phyloP scores from a whole-genome alignment of 768 basidiomycete genomes.

The Russula compacta region DNA sequence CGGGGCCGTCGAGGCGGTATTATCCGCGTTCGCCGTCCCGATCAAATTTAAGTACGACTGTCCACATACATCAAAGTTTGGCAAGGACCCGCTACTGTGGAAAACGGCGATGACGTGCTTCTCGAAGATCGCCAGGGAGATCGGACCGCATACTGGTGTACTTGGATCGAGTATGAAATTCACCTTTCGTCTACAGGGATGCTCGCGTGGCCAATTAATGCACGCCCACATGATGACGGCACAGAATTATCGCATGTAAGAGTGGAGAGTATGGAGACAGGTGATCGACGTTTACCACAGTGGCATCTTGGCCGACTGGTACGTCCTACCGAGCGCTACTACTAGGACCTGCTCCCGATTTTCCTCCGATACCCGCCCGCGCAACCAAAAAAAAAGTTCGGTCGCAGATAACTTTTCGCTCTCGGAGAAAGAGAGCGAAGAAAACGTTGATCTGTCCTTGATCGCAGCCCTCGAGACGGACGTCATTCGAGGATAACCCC shows the following conservation, averaged over 20 bases:
- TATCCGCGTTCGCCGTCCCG: conserved; percentile 81
- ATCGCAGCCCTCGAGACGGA: conserved; percentile 72
- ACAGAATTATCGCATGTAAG: conserved; percentile 52
- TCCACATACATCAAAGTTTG: conserved; percentile 79
- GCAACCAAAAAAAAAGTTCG: conserved; percentile 38
- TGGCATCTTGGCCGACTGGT: conserved; percentile 82
- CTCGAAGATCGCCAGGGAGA: conserved; percentile 63
- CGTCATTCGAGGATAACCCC: conserved; percentile 35
- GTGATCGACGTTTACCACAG: conserved; percentile 74
- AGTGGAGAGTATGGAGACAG: conserved; percentile 79
- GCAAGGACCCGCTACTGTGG: conserved; percentile 85
- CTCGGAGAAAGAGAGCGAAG: conserved; percentile 64
- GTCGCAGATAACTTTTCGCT: conserved; percentile 46
- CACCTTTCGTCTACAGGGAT: conserved; percentile 14
- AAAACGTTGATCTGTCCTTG: conserved; percentile 79
- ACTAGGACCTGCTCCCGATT: neutral
- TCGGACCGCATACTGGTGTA: conserved; percentile 40
- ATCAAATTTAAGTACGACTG: conserved; percentile 94
- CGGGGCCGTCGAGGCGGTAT: conserved; percentile 76
- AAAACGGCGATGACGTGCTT: conserved; percentile 86
- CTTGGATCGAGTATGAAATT: conserved; percentile 39
- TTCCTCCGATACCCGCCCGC: neutral
- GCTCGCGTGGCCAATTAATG: too few relatives aligned
- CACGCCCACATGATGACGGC: neutral
- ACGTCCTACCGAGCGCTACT: neutral